Evolutionary conservation across 345 rosid genomes (phyloP).

Genomic region (Citrus sp.): DNA sequence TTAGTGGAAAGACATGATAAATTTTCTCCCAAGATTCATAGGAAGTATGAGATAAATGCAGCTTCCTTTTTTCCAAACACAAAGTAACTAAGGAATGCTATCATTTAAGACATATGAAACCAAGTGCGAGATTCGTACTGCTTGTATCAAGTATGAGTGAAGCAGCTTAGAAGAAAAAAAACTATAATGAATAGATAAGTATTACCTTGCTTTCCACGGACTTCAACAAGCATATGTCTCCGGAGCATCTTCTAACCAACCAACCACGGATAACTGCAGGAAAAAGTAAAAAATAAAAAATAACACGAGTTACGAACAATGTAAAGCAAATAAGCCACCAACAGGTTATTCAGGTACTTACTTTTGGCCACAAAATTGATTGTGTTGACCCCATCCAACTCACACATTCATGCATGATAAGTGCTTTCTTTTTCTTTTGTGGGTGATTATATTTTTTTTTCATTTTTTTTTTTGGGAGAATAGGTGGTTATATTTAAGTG

Average conservation of each 20-base stretch:
- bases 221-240: constrained; percentile 58
- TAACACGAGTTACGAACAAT: not conserved
- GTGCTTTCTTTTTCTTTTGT: not conserved
- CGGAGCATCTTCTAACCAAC: constrained; percentile 93
- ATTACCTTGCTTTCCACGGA: constrained; percentile 59
- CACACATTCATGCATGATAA: not conserved
- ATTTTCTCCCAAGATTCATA: not conserved
- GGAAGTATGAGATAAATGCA: not conserved
- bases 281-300: not conserved
- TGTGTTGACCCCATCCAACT: not conserved
- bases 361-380: not conserved
- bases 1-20: not conserved
- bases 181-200: not conserved
- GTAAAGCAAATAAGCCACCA: not conserved
- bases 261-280: constrained; percentile 87
- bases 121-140: not conserved
- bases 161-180: not conserved
- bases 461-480: no score
- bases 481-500: not conserved
- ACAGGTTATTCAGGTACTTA: not conserved
- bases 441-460: no score
- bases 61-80: not conserved
- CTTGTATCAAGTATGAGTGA: not conserved
- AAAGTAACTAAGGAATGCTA: not conserved
- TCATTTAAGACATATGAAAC: not conserved